Percentiles rank a stretch among this genome's conserved stretches.
phyloP scores from a whole-genome alignment of 352 stramenopile species.

The Pythium myriotylum region DNA sequence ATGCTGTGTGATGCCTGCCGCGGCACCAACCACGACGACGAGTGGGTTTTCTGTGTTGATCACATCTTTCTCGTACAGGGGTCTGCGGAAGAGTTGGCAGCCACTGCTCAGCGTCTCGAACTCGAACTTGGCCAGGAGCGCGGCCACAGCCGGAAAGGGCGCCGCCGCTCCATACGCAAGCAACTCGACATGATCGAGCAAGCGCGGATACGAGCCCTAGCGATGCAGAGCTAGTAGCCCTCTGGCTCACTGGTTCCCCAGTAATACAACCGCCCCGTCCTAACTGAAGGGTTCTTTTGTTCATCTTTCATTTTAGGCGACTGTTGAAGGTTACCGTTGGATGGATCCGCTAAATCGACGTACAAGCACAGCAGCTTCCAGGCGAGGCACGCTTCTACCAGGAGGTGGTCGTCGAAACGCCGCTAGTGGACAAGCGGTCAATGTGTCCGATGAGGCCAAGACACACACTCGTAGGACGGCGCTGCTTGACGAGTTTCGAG shows the following conservation, averaged over 20 bases:
- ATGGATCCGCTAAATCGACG: conserved; percentile 23
- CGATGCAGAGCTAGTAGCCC: conserved; percentile 1
- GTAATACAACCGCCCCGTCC: conserved; percentile 10
- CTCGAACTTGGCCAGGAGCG: conserved; percentile 33
- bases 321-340: background rate
- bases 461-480: conserved; percentile 19
- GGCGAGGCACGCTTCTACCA: conserved; percentile 28
- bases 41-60: conserved; percentile 54
- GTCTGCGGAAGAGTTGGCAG: conserved; percentile 39
- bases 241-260: conserved; percentile 1
- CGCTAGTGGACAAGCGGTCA: background rate
- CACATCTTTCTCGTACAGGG: conserved; percentile 58
- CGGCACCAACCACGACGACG: conserved; percentile 30
- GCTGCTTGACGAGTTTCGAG: conserved; percentile 57
- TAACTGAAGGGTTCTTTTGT: background rate
- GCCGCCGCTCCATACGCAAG: conserved; percentile 78
- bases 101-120: conserved; percentile 37
- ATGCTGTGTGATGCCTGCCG: conserved; percentile 65
- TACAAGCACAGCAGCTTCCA: conserved; percentile 7
- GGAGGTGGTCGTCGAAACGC: conserved; percentile 17
- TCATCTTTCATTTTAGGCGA: background rate
- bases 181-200: conserved; percentile 72
- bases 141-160: conserved; percentile 61
- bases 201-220: conserved; percentile 50
- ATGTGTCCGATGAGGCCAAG: background rate